Conservation (phyloP, 768 basidiomycete species). For the Amanita phalloides region DNA sequence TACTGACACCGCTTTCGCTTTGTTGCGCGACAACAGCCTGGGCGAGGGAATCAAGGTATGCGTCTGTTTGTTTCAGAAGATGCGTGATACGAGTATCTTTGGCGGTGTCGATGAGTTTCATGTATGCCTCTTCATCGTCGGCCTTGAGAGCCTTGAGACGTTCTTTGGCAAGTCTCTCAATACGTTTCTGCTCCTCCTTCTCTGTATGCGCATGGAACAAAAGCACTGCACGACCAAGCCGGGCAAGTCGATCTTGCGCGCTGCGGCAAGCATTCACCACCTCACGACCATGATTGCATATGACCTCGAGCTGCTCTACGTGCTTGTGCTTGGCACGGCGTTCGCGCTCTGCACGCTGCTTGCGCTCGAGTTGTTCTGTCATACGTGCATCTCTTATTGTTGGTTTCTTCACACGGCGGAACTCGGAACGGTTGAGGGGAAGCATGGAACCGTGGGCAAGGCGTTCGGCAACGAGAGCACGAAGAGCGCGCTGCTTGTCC, state of each 20-base stretch:
- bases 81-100: conserved; percentile 99
- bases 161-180: conserved; percentile 93
- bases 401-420: conserved; percentile 79
- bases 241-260: conserved; percentile 54
- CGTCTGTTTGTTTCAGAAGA: conserved; percentile 85
- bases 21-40: conserved; percentile 93
- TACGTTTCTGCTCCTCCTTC: conserved; percentile 96
- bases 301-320: conserved; percentile 83
- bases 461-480: conserved; percentile 78
- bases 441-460: conserved; percentile 82
- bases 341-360: conserved; percentile 88
- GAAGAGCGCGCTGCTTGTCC: conserved; percentile 83
- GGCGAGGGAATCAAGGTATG: conserved; percentile 90
- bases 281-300: conserved; percentile 74
- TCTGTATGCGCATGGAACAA: conserved; percentile 85
- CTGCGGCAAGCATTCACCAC: conserved; percentile 56
- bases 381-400: conserved; percentile 80
- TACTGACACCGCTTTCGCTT: conserved; percentile 39
- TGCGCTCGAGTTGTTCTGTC: conserved; percentile 84
- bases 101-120: conserved; percentile 97
- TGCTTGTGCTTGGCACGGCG: conserved; percentile 94
- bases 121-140: conserved; percentile 99
- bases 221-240: conserved; percentile 72
- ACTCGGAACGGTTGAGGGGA: conserved; percentile 85
- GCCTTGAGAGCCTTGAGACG: conserved; percentile 96